Evolutionary conservation across 306 rosid species (phyloP).

Genomic region (Prunus fruticosa): DNA sequence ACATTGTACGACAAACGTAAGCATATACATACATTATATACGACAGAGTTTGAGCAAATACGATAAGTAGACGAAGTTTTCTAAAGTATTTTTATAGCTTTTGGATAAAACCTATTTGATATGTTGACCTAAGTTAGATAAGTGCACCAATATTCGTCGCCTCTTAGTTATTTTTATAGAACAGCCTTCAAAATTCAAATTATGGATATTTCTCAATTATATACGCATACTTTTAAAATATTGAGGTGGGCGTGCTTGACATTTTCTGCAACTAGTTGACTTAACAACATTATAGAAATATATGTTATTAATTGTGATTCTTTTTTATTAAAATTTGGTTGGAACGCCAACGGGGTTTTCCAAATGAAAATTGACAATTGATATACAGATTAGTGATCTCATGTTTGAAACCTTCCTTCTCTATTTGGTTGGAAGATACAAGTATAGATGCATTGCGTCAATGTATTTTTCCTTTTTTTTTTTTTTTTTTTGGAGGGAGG

Average conservation of each 20-base stretch:
- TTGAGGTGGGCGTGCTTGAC: not conserved
- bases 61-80: not conserved
- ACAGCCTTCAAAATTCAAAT: not conserved
- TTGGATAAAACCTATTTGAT: not conserved
- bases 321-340: not conserved
- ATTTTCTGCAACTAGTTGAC: not conserved
- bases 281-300: not conserved
- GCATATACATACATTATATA: not conserved
- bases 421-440: too few species aligned
- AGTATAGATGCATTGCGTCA: too few species aligned
- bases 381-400: too few species aligned
- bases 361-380: too few species aligned
- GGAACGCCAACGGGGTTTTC: rapidly evolving
- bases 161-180: not conserved
- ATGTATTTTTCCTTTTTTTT: too few species aligned
- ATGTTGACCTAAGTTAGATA: not conserved
- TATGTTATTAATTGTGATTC: not conserved
- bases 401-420: too few species aligned
- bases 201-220: not conserved
- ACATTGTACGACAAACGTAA: not conserved
- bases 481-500: too few species aligned
- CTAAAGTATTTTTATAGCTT: not conserved
- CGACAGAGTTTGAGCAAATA: not conserved
- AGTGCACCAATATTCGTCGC: not conserved
- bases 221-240: too few species aligned